Conservation (phyloP, 768 basidiomycete species). For the Termitomyces sp. region DNA sequence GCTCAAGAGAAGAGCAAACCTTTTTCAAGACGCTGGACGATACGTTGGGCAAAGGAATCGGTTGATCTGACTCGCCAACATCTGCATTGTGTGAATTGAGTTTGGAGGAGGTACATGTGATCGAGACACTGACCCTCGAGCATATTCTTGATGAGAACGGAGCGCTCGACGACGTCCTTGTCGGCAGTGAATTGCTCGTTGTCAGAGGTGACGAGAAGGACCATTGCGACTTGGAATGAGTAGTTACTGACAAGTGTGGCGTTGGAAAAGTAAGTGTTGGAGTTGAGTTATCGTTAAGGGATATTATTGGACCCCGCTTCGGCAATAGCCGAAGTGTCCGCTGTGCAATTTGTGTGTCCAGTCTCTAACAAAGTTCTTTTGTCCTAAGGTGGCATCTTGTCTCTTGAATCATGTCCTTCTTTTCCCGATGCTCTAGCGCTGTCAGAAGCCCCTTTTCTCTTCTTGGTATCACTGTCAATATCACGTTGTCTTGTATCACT, state of each 20-base stretch:
- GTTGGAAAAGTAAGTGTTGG: slow-evolving; percentile 2
- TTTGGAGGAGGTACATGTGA: slow-evolving; percentile 1
- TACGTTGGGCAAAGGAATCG: slow-evolving; percentile 93
- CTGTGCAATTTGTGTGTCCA: slow-evolving; percentile 2
- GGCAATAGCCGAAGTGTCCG: slow-evolving; percentile 32
- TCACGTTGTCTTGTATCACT: neutral
- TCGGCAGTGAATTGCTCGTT: slow-evolving; percentile 93
- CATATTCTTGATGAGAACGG: slow-evolving; percentile 99
- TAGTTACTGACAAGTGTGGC: slow-evolving; percentile 12
- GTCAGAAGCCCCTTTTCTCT: slow-evolving; percentile 45
- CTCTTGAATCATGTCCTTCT: slow-evolving; percentile 35
- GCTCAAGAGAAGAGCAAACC: slow-evolving; percentile 33
- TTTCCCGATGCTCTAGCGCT: slow-evolving; percentile 36
- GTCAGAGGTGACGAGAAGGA: slow-evolving; percentile 89
- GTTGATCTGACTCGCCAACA: slow-evolving; percentile 90
- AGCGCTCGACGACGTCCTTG: slow-evolving; percentile 91
- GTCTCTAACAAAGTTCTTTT: neutral
- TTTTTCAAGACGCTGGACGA: slow-evolving; percentile 91
- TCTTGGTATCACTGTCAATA: slow-evolving; percentile 24
- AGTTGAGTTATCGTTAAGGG: slow-evolving; percentile 1
- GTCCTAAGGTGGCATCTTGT: neutral
- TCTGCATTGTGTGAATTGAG: slow-evolving; percentile 40
- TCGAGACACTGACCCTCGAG: slow-evolving; percentile 69
- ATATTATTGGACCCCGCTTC: slow-evolving; percentile 23
- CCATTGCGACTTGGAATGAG: slow-evolving; percentile 42